These are phyloP conservation scores for Collybia sordida DNA, from an alignment of 768 basidiomycete genomes.

Conservation along the genomic window DNA sequence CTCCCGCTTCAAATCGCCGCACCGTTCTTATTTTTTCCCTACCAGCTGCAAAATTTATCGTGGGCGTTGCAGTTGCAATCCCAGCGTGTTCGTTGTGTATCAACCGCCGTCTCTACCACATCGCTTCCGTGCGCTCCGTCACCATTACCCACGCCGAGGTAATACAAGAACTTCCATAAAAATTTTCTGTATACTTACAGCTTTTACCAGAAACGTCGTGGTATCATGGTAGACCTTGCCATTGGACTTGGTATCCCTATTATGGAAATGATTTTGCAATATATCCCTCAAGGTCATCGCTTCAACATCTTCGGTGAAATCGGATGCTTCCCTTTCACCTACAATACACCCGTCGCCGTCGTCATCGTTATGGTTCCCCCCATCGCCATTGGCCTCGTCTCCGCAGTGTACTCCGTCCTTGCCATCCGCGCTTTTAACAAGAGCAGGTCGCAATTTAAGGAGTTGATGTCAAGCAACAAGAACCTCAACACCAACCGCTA, in stretches of 20 bases:
- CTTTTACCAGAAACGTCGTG: slow-evolving; percentile 38
- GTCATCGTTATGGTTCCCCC: slow-evolving; percentile 38
- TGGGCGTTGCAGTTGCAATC: slow-evolving; percentile 44
- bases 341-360: slow-evolving; percentile 33
- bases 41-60: slow-evolving; percentile 43
- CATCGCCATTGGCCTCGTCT: slow-evolving; percentile 35
- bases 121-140: slow-evolving; percentile 51
- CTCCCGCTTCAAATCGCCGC: background rate
- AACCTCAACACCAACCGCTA: slow-evolving; percentile 28
- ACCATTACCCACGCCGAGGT: slow-evolving; percentile 40
- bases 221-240: slow-evolving; percentile 47
- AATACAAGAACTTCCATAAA: background rate
- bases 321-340: slow-evolving; percentile 42
- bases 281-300: slow-evolving; percentile 44
- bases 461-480: slow-evolving; percentile 30
- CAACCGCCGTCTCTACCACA: slow-evolving; percentile 63
- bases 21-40: background rate
- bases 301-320: slow-evolving; percentile 47
- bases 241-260: slow-evolving; percentile 56
- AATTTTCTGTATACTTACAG: background rate
- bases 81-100: slow-evolving; percentile 58
- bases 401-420: slow-evolving; percentile 36
- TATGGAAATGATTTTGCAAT: slow-evolving; percentile 35
- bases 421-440: slow-evolving; percentile 34
- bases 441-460: slow-evolving; percentile 36